Evolutionary conservation across 768 basidiomycete genomes (phyloP), one percentile per base, ranked within the genome.

Genomic region (Fibroporia radiculosa): DNA sequence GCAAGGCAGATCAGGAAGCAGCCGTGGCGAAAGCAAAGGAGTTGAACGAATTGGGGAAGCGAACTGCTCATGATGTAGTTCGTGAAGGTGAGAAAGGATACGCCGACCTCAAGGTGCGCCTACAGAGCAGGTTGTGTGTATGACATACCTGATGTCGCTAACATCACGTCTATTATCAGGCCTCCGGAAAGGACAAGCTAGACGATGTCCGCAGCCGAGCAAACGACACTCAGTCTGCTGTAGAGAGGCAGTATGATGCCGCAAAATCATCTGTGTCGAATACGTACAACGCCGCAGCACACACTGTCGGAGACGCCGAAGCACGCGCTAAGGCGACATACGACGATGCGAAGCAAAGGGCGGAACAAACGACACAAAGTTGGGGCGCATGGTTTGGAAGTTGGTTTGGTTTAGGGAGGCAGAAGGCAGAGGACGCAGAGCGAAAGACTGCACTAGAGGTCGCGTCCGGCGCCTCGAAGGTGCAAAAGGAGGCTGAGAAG

Each of bases 341-440:
- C 3, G 57, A 61, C 6, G 64, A 66, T 33, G 54, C 58, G 0
- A 58, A 60, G 41, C 57, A 58, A 40, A 60, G 52, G 45, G 57
- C 56, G 22, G 61, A 65, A 50, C 53, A 53, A 26, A 58, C 42
- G 38, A 61, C 20, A 55, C 62, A 37, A 62, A 64, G 48, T 43
- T 59, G n/a, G 63, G 66, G 57, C 26, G 20, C 31, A 28, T 59
- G 54, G 57, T 38, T 57, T 41, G 63, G 66, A 29, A 54, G 62
- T 38, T 67, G 67, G 66, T 70, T 71, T 20, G 62, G 67, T 12
- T 69, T 67, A 56, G 69, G 67, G 19, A 51, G 64, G 39, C 53
- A 53, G 26, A 68, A 63, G 51, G 53, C 57, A 6, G 59, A 62
- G 13, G 58, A 63, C 14, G 40, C 54, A 13, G 60, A 63, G 56